Base-by-base conservation (phyloP, 352 stramenopile species). In the Phytophthora melonis region DNA sequence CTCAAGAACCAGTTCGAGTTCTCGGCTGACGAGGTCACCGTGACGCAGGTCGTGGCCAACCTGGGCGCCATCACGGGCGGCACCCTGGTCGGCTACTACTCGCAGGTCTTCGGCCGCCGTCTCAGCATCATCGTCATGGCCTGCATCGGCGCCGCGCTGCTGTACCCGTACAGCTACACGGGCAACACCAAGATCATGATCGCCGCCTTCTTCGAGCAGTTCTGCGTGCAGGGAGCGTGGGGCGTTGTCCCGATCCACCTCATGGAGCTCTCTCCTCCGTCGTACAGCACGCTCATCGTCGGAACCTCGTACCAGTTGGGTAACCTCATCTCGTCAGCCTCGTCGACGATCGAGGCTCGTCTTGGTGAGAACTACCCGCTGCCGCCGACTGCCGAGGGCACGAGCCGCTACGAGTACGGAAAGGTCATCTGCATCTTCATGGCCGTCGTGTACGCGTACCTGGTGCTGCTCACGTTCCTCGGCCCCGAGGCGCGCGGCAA, bases 211-310 rank as follows among this genome's bases (percentile, higher is more conserved):
- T 84, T 86, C 58, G 61, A 82, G 43, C 81, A 88, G 67, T 83
- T 83, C 53, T 83, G 72, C 27, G 77, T 88, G 6, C 79, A 88
- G 61, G 79, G 79, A 0, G 81, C 81, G 8, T 86, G 77, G 79
- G 81, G 81, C 2, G 81, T 88, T 36, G 80, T 88, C 47, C 81
- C 81, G 19, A 88, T 88, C 43, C 78, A 88, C 67, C 68, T 88
- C 50, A 83, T 88, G 74, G 81, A 88, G 56, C 68, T 88, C 10
- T 80, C 81, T 6, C 76, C 77, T 11, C 81, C 81, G 27, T 80
- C 76, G 4, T 86, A 86, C 79, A 77, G 58, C 41, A 83, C 81
- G 2, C 82, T 88, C 36, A 68, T 88, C 50, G 71, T 81, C 13
- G 81, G 81, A 55, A 86, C 81, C 1, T 73, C 77, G 0, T 88